Evolutionary conservation across 371 early-diverging fungal genomes (phyloP).

Genomic region (Vittaforma corneae): DNA sequence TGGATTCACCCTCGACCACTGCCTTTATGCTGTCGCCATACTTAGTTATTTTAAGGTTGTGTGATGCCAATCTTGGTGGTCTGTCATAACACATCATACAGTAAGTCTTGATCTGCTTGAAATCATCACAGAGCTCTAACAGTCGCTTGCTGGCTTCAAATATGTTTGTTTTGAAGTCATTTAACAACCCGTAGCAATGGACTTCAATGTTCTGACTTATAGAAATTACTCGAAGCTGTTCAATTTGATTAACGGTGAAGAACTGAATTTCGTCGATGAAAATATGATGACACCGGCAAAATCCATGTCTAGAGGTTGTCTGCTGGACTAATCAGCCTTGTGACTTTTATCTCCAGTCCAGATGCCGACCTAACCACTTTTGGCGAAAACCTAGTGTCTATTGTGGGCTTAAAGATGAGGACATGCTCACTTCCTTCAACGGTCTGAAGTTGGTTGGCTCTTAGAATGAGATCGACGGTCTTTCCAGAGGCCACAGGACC

Average conservation of each 20-base stretch:
- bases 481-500: conserved; percentile 34
- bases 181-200: conserved; percentile 42
- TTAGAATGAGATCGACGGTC: conserved; percentile 30
- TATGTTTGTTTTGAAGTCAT: conserved; percentile 36
- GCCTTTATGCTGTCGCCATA: conserved; percentile 5
- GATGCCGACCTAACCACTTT: conserved; percentile 23
- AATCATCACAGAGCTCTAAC: conserved; percentile 24
- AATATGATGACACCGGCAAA: conserved; percentile 13
- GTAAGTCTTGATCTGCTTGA: conserved; percentile 9
- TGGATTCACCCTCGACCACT: conserved; percentile 10
- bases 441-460: conserved; percentile 19
- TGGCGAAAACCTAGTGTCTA: conserved; percentile 24
- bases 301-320: background rate
- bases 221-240: conserved; percentile 25
- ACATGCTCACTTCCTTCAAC: conserved; percentile 5
- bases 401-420: conserved; percentile 23
- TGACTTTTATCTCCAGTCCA: conserved; percentile 24
- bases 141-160: conserved; percentile 20
- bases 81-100: conserved; percentile 7
- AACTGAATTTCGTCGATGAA: conserved; percentile 43
- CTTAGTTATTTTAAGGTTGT: conserved; percentile 13
- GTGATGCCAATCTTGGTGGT: background rate
- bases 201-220: conserved; percentile 11
- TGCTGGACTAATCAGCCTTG: background rate
- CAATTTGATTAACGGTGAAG: conserved; percentile 33